Conservation (phyloP, 176 grass and related monocot species). For the Eragrostis curvula region DNA sequence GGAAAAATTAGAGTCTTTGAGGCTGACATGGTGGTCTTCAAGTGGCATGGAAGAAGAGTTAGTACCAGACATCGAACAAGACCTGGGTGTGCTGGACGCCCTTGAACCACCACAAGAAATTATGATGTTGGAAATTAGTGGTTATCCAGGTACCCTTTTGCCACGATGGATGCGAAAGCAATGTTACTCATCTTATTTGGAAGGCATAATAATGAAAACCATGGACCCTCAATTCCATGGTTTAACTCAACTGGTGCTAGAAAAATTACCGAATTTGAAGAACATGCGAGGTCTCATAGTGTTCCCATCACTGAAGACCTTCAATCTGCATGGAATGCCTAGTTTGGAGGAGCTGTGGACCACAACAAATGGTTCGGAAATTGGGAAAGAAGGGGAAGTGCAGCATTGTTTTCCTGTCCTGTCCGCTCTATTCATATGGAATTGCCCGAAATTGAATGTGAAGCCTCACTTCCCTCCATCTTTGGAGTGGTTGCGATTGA, state of each 20-base stretch:
- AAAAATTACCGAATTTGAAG: not conserved
- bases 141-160: not conserved
- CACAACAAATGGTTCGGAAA: not conserved
- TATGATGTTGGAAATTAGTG: not conserved
- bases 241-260: not conserved
- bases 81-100: not conserved
- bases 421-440: not conserved
- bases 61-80: not conserved
- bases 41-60: not conserved
- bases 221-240: not conserved
- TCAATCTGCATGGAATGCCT: not conserved
- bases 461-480: not conserved
- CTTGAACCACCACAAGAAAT: slow-evolving; percentile 25
- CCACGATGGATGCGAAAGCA: slow-evolving; percentile 1
- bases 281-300: not conserved
- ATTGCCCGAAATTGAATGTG: slow-evolving; percentile 17
- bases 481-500: not conserved
- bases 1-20: not conserved
- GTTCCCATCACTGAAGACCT: not conserved
- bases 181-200: not conserved
- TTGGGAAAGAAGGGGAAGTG: not conserved
- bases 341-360: slow-evolving; percentile 16
- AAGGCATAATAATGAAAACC: not conserved
- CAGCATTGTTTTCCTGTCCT: not conserved
- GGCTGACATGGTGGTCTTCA: not conserved